These are phyloP conservation scores for Yarrowia sp. DNA, from an alignment of 805 yeast genomes.

Conservation along the genomic window DNA sequence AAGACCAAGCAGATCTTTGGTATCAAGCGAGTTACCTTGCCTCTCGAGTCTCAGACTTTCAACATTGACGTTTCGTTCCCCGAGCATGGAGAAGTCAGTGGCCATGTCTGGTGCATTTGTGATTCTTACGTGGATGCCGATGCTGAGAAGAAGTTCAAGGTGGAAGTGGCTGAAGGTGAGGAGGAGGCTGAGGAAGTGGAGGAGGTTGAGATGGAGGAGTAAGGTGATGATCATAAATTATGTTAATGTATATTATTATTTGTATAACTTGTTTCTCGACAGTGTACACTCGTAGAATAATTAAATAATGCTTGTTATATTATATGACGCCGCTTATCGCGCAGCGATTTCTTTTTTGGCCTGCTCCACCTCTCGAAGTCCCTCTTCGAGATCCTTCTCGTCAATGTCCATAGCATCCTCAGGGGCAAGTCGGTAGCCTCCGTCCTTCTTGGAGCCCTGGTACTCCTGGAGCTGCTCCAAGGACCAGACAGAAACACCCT, in stretches of 20 bases:
- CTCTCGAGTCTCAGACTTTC: conserved; percentile 52
- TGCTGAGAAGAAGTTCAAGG: conserved; percentile 62
- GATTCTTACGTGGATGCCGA: conserved; percentile 94
- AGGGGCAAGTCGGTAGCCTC: conserved; percentile 13
- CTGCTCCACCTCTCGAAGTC: neutral
- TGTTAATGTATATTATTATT: conserved; percentile 15
- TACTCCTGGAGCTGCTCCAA: conserved; percentile 42
- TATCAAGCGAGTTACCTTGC: conserved; percentile 60
- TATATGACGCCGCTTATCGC: neutral
- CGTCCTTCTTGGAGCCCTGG: conserved; percentile 28
- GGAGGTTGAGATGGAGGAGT: conserved; percentile 34
- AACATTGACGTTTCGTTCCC: conserved; percentile 58
- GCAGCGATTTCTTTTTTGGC: conserved; percentile 4
- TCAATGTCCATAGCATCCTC: conserved; percentile 21
- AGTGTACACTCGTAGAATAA: neutral
- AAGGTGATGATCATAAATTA: conserved; percentile 25
- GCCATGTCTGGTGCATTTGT: conserved; percentile 82
- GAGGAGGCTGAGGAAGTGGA: conserved; percentile 32
- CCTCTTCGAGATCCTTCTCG: conserved; percentile 12
- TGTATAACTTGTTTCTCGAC: neutral
- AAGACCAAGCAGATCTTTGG: conserved; percentile 62
- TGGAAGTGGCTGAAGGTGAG: conserved; percentile 30
- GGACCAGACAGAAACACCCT: conserved; percentile 93
- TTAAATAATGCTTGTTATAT: neutral
- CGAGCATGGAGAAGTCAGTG: conserved; percentile 55